phyloP scores from a whole-genome alignment of 2,329 filamentous ascomycete genomes.

The Didymella glomerata region DNA sequence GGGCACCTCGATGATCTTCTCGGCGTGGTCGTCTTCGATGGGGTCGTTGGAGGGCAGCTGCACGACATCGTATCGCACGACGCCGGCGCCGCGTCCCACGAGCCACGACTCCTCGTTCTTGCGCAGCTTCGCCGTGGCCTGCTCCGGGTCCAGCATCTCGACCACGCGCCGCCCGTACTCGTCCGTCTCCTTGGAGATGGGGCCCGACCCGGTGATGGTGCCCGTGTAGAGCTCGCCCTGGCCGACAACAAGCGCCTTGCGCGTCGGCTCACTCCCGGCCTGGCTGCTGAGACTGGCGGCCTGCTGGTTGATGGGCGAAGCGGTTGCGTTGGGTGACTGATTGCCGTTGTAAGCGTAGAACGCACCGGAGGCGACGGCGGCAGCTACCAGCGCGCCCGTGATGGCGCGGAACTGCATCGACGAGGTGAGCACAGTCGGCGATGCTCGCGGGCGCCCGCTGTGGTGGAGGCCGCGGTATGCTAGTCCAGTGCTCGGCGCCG shows the following conservation, averaged over 20 bases:
- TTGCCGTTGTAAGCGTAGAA: slow-evolving; percentile 74
- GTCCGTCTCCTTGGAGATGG: slow-evolving; percentile 87
- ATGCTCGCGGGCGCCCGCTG: slow-evolving; percentile 47
- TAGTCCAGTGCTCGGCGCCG: slow-evolving; percentile 54
- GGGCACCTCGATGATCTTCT: slow-evolving; percentile 95
- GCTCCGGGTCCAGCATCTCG: slow-evolving; percentile 95
- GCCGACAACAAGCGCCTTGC: slow-evolving; percentile 82
- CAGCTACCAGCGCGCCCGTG: slow-evolving; percentile 72
- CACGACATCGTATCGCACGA: slow-evolving; percentile 92
- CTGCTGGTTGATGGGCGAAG: slow-evolving; percentile 36
- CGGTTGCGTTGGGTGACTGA: slow-evolving; percentile 28
- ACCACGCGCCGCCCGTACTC: slow-evolving; percentile 85
- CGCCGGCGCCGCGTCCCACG: slow-evolving; percentile 87
- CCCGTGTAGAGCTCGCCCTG: slow-evolving; percentile 90
- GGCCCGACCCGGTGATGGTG: slow-evolving; percentile 82
- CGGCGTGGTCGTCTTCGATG: slow-evolving; percentile 97
- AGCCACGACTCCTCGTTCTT: slow-evolving; percentile 91
- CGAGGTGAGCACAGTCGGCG: slow-evolving; percentile 62
- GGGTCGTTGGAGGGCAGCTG: slow-evolving; percentile 60
- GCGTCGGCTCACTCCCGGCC: slow-evolving; percentile 60
- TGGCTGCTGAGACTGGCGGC: slow-evolving; percentile 46
- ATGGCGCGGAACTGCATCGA: slow-evolving; percentile 80
- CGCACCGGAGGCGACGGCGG: slow-evolving; percentile 74
- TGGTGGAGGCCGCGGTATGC: slow-evolving; percentile 57
- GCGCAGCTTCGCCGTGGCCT: slow-evolving; percentile 88